phyloP scores from a whole-genome alignment of 495 filamentous ascomycete genomes.

The Penicillium dipodomyicola region DNA sequence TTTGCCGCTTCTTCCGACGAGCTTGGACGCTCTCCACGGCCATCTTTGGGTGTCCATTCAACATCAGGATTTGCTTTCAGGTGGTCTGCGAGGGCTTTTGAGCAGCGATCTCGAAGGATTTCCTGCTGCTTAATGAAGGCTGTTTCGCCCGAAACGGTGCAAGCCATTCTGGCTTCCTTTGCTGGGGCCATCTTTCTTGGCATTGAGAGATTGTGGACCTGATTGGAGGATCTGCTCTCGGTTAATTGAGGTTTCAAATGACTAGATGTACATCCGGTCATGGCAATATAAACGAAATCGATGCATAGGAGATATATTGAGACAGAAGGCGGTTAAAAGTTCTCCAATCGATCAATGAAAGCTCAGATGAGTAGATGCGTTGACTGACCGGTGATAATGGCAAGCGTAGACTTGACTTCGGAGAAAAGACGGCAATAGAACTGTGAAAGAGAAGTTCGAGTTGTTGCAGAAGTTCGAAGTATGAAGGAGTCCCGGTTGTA shows the following conservation, averaged over 20 bases:
- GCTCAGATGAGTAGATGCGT: not conserved
- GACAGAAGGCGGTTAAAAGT: no score
- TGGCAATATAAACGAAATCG: no score
- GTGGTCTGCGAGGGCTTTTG: not conserved
- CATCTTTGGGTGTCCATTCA: not conserved
- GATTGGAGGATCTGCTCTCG: not conserved
- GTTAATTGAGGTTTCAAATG: not conserved
- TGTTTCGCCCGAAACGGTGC: not conserved
- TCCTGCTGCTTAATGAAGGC: not conserved
- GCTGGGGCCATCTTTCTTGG: not conserved
- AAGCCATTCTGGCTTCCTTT: slow-evolving; percentile 2
- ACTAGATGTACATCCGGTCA: no score
- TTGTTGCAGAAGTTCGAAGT: not conserved
- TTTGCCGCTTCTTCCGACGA: not conserved
- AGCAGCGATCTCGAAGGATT: not conserved
- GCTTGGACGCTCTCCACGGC: not conserved
- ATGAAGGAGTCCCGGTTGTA: not conserved
- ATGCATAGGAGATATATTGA: no score
- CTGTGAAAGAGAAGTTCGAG: not conserved
- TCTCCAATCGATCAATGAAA: no score
- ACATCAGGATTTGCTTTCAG: not conserved
- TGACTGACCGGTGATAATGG: not conserved
- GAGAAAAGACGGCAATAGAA: not conserved
- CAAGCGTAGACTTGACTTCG: not conserved
- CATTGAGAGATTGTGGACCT: not conserved